Evolutionary conservation across 331 rosid genomes (phyloP).

Genomic region (Pyrus hybrid): DNA sequence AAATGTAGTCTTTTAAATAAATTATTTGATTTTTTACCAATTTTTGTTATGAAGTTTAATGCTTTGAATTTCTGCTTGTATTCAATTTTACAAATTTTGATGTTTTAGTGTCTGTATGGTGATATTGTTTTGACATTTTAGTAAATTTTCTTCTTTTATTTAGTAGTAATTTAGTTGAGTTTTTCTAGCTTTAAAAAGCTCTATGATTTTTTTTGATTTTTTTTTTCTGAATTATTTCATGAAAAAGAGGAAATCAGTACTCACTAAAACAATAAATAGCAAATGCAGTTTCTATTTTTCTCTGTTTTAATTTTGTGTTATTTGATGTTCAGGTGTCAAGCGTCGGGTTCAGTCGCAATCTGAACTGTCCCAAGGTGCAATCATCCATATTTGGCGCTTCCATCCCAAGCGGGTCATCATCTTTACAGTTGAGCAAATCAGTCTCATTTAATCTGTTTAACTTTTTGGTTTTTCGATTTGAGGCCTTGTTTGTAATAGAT

Average conservation of each 20-base stretch:
- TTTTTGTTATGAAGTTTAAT: neutral
- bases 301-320: neutral
- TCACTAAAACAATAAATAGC: neutral
- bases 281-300: neutral
- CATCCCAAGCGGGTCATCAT: constrained; percentile 40
- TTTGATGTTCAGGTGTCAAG: constrained; percentile 33
- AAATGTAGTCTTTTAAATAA: neutral
- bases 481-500: neutral
- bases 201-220: neutral
- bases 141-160: neutral
- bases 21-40: neutral
- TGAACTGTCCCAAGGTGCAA: constrained; percentile 28
- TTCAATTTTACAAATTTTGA: too few relatives aligned
- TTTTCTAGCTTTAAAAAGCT: neutral
- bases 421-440: constrained; percentile 54
- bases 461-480: neutral
- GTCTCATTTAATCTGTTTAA: neutral
- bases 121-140: too few relatives aligned
- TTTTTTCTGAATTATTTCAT: neutral
- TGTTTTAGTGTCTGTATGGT: too few relatives aligned
- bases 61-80: neutral
- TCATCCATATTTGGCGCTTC: constrained; percentile 46
- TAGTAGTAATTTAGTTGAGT: neutral
- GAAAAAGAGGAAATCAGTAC: neutral
- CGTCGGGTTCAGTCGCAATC: constrained; percentile 30